Evolutionary conservation across 257 asterid species (phyloP).

Genomic region (Cordia subcordata): DNA sequence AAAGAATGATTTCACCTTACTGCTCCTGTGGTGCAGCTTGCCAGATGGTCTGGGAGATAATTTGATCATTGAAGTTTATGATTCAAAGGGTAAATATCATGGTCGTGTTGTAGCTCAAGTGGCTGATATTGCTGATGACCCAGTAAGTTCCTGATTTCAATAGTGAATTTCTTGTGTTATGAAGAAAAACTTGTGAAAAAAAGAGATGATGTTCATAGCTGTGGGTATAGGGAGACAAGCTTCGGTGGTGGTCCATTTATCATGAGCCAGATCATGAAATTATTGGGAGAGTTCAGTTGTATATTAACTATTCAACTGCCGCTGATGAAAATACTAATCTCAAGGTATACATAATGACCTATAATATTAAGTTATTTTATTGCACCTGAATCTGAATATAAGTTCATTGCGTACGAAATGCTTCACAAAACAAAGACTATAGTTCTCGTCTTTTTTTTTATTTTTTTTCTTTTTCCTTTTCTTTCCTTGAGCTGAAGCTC

Average conservation of each 20-base stretch:
- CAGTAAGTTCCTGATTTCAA: conserved; percentile 40
- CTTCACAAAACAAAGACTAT: not conserved
- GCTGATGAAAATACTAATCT: conserved; percentile 55
- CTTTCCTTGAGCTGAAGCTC: too few species aligned
- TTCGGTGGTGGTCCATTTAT: conserved; percentile 72
- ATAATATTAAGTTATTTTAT: not conserved
- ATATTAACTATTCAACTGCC: conserved; percentile 62
- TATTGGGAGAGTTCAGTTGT: conserved; percentile 80
- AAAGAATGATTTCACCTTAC: conserved; percentile 11
- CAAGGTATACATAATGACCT: conserved; percentile 41
- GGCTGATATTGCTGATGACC: conserved; percentile 87
- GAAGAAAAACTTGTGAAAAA: not conserved
- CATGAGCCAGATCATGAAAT: conserved; percentile 88
- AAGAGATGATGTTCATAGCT: conserved; percentile 12
- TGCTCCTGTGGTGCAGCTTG: conserved; percentile 43
- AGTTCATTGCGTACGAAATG: not conserved
- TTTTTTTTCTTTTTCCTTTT: too few species aligned
- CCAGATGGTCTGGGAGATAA: conserved; percentile 94
- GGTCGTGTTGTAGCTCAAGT: conserved; percentile 83
- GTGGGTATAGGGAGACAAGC: conserved; percentile 72
- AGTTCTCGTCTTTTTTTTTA: not conserved
- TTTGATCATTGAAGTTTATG: conserved; percentile 68
- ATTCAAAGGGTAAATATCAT: conserved; percentile 72
- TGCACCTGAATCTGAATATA: not conserved
- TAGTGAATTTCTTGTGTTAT: conserved; percentile 7